phyloP scores from a whole-genome alignment of 257 asterid species.

The Solanum pennellii region DNA sequence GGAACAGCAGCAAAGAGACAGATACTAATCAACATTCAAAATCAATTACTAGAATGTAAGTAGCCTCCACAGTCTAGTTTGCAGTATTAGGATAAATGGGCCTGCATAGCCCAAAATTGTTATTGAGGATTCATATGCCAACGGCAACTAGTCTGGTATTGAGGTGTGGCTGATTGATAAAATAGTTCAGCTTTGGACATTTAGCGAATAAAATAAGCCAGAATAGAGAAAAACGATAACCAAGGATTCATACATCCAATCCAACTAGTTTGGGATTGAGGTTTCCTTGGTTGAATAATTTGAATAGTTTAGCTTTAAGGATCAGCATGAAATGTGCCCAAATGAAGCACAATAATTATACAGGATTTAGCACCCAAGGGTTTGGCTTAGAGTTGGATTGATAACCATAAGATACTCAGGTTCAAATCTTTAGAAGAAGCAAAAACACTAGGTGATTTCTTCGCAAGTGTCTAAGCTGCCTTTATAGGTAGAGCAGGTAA shows the following conservation, averaged over 20 bases:
- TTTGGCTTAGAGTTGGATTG: not conserved
- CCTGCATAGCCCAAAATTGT: not conserved
- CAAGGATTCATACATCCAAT: not conserved
- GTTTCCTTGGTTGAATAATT: not conserved
- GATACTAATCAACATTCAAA: not conserved
- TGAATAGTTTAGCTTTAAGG: not conserved
- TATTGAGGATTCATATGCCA: not conserved
- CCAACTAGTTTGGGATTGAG: not conserved
- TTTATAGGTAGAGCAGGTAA: not conserved
- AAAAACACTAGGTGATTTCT: not conserved
- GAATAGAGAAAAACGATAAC: not conserved
- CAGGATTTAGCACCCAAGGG: not conserved
- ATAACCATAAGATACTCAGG: not conserved
- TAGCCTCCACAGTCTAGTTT: not conserved
- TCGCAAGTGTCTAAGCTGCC: not conserved
- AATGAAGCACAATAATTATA: not conserved
- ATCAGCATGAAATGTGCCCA: not conserved
- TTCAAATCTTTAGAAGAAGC: not conserved
- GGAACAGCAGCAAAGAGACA: not conserved
- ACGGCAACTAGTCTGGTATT: not conserved
- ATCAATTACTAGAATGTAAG: not conserved
- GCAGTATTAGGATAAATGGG: not conserved
- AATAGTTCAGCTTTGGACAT: not conserved
- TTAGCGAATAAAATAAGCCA: not conserved
- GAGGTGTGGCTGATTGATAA: not conserved